Evolutionary conservation across 495 filamentous ascomycete genomes (phyloP).

Genomic region (Letharia columbiana): DNA sequence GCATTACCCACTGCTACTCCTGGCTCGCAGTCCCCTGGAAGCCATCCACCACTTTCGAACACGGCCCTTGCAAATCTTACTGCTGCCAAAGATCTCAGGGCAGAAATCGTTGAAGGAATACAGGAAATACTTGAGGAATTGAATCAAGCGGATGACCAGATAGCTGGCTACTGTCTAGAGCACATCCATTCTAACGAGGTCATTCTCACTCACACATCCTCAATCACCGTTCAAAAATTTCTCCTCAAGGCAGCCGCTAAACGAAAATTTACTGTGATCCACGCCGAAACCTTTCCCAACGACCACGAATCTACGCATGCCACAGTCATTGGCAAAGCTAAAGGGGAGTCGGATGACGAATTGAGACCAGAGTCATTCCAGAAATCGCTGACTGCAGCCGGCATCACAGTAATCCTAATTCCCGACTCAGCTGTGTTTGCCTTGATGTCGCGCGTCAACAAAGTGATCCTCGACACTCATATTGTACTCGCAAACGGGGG

Average conservation of each 20-base stretch:
- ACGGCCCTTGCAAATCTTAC: constrained; percentile 16
- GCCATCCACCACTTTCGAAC: constrained; percentile 23
- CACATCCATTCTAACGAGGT: constrained; percentile 87
- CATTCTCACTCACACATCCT: constrained; percentile 74
- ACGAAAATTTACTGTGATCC: constrained; percentile 78
- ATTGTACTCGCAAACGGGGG: constrained; percentile 81
- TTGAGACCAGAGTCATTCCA: constrained; percentile 51
- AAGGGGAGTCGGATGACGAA: constrained; percentile 37
- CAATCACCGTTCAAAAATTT: constrained; percentile 76
- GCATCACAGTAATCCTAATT: constrained; percentile 72
- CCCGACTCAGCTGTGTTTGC: constrained; percentile 80
- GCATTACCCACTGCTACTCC: constrained; percentile 39
- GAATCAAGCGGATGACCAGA: constrained; percentile 78
- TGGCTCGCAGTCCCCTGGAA: constrained; percentile 35
- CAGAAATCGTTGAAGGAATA: constrained; percentile 84
- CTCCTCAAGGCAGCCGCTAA: constrained; percentile 74
- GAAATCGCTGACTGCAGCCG: constrained; percentile 65
- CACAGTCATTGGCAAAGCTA: constrained; percentile 45
- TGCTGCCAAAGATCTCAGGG: constrained; percentile 54
- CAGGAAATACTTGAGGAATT: constrained; percentile 89
- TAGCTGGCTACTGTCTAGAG: constrained; percentile 73
- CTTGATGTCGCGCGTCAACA: constrained; percentile 87
- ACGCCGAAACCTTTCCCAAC: constrained; percentile 64
- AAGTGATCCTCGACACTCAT: constrained; percentile 81
- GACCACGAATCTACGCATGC: constrained; percentile 53